Evolutionary conservation across 164 flowering plant species (phyloP).

Genomic region (Stephania cephalantha): DNA sequence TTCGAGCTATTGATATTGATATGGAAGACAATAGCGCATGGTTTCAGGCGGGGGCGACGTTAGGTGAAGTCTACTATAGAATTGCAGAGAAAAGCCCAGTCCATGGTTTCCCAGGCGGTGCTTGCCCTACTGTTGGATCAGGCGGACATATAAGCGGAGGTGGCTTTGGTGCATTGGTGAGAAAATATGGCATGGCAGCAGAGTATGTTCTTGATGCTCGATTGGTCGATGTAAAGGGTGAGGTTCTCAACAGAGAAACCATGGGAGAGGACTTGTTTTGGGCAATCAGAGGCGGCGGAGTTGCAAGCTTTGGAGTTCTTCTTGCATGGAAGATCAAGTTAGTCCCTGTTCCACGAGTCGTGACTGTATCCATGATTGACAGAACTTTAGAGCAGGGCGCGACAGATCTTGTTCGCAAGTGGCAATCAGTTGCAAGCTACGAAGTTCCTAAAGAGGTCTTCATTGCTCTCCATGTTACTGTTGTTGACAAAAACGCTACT

Average conservation of each 20-base stretch:
- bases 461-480: not conserved
- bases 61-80: constrained; percentile 5
- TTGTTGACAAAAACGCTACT: not conserved
- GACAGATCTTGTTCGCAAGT: not conserved
- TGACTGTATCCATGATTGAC: constrained; percentile 4
- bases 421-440: constrained; percentile 5
- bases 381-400: constrained; percentile 12
- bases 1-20: not conserved
- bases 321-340: constrained; percentile 11
- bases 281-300: no score
- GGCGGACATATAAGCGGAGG: constrained; percentile 12
- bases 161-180: constrained; percentile 6
- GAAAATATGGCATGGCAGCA: constrained; percentile 5
- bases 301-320: not conserved
- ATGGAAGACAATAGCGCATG: not conserved
- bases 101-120: constrained; percentile 9
- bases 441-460: not conserved
- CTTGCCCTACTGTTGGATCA: constrained; percentile 6
- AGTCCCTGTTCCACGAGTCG: constrained; percentile 1
- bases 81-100: constrained; percentile 5
- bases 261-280: no score
- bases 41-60: no score
- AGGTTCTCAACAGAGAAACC: not conserved
- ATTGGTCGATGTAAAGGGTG: not conserved
- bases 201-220: constrained; percentile 5